A percentile compares a stretch with the other conserved stretches of the same genome.
Conservation (phyloP, 352 stramenopile genomes). For the Bremia lactucae region DNA sequence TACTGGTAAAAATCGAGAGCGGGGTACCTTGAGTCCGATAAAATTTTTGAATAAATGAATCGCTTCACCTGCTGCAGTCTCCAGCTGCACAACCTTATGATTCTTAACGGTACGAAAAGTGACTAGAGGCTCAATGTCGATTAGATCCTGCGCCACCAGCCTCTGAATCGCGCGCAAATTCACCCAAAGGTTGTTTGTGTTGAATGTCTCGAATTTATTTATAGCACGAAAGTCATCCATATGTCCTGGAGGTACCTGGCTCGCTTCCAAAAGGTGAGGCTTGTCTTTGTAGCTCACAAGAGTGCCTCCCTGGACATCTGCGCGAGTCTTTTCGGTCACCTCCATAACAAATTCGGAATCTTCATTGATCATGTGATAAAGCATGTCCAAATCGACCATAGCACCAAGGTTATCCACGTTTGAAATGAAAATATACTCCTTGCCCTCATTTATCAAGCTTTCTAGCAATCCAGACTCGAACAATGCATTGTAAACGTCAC, state of each 20-base stretch:
- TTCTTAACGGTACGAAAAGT: constrained; percentile 93
- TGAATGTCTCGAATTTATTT: constrained; percentile 97
- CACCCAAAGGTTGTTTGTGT: constrained; percentile 99
- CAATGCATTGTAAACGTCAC: constrained; percentile 97
- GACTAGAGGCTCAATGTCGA: constrained; percentile 94
- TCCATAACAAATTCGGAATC: constrained; percentile 99
- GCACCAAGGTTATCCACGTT: constrained; percentile 99
- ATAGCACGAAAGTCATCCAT: constrained; percentile 91
- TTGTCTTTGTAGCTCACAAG: constrained; percentile 87
- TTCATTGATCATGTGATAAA: constrained; percentile 97
- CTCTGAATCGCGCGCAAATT: constrained; percentile 94
- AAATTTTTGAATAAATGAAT: constrained; percentile 98
- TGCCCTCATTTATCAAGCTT: constrained; percentile 90
- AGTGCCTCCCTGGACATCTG: constrained; percentile 86
- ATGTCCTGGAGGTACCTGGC: constrained; percentile 93
- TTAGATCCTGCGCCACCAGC: constrained; percentile 93
- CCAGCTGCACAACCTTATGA: constrained; percentile 91
- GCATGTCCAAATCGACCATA: constrained; percentile 94
- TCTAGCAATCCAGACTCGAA: constrained; percentile 95
- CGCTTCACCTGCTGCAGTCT: constrained; percentile 94
- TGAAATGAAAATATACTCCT: constrained; percentile 99
- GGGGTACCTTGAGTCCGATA: constrained; percentile 91
- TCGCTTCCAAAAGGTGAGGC: constrained; percentile 95
- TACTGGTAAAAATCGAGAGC: constrained; percentile 95
- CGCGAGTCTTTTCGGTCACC: constrained; percentile 89